Evolutionary conservation across 345 rosid species (phyloP).

Genomic region (Barbarea vulgaris): DNA sequence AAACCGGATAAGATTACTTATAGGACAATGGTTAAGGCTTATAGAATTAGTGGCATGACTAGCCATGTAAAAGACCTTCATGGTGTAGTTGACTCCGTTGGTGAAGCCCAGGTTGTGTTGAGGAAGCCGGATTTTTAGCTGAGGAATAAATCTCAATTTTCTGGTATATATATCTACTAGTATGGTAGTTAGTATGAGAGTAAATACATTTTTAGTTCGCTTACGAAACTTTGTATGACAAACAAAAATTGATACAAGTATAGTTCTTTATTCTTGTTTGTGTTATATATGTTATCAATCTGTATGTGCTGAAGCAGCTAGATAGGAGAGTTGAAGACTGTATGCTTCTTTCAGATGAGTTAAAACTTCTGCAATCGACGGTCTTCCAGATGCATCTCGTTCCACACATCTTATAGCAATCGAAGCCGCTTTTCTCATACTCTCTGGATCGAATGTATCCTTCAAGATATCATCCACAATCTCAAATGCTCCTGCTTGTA

Average conservation of each 20-base stretch:
- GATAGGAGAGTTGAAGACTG: constrained; percentile 72
- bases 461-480: constrained; percentile 71
- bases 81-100: constrained; percentile 43
- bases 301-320: constrained; percentile 62
- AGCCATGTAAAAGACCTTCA: constrained; percentile 65
- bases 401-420: constrained; percentile 69
- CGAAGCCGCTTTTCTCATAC: constrained; percentile 70
- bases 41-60: constrained; percentile 63
- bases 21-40: constrained; percentile 85
- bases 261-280: constrained; percentile 22
- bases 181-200: constrained; percentile 20
- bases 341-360: constrained; percentile 80
- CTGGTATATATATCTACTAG: constrained; percentile 9
- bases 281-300: constrained; percentile 32
- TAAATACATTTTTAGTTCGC: constrained; percentile 16
- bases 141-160: constrained; percentile 19
- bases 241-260: constrained; percentile 12
- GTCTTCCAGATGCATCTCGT: constrained; percentile 78
- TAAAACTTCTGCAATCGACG: constrained; percentile 60
- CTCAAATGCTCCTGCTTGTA: constrained; percentile 88
- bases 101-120: constrained; percentile 39
- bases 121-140: constrained; percentile 58
- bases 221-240: constrained; percentile 22
- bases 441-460: constrained; percentile 63
- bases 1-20: constrained; percentile 80